Conservation (phyloP, 2,329 filamentous ascomycete species). For the Botrytis sinoallii region DNA sequence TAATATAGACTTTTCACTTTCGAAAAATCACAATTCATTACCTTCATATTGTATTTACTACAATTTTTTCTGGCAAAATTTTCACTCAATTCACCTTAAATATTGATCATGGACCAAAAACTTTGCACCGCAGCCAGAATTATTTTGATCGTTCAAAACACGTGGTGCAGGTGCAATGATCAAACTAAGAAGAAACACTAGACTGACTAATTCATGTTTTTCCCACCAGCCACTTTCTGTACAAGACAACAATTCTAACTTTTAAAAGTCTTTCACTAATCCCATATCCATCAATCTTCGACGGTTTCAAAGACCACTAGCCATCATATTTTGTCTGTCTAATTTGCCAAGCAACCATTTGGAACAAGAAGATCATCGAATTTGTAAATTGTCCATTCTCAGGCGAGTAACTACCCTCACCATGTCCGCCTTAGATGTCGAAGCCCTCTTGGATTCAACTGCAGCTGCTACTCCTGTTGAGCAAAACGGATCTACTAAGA, state of each 20-base stretch:
- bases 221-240: slow-evolving; percentile 4
- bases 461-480: slow-evolving; percentile 58
- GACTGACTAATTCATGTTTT: background rate
- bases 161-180: background rate
- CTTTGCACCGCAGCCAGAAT: background rate
- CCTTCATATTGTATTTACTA: background rate
- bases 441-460: slow-evolving; percentile 85
- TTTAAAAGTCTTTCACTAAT: background rate
- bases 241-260: background rate
- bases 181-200: slow-evolving; percentile 2
- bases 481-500: slow-evolving; percentile 39
- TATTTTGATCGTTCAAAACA: background rate
- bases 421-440: slow-evolving; percentile 76
- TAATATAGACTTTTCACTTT: slow-evolving; percentile 24
- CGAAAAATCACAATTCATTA: background rate
- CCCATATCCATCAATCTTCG: background rate
- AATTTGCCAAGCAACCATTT: background rate
- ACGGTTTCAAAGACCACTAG: background rate
- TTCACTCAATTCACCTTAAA: background rate
- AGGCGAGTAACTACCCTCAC: slow-evolving; percentile 33
- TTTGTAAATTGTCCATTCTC: background rate
- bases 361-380: background rate
- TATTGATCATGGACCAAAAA: background rate
- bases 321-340: background rate
- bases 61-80: too few species aligned